Conservation (phyloP, 306 rosid species). For the Castanea crenata region DNA sequence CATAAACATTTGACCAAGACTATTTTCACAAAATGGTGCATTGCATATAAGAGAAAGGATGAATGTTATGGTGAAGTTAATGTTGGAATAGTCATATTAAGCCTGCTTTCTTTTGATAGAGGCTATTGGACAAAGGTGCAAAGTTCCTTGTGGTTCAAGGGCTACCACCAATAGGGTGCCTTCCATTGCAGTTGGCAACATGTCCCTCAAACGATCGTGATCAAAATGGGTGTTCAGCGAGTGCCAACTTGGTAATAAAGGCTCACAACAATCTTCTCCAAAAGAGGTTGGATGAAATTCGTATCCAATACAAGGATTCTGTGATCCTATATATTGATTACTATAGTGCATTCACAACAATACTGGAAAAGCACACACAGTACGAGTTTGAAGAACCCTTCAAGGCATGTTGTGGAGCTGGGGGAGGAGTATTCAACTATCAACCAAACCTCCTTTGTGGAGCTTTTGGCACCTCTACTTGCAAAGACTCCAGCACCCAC, state of each 20-base stretch:
- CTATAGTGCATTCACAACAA: constrained; percentile 8
- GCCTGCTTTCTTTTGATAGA: not conserved
- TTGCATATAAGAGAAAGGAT: no score
- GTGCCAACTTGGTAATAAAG: not conserved
- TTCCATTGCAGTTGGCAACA: constrained; percentile 2
- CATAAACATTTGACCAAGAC: no score
- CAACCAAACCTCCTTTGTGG: constrained; percentile 7
- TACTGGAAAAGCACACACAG: not conserved
- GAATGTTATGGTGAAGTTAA: no score
- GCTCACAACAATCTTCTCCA: constrained; percentile 22
- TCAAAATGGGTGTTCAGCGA: constrained; percentile 8
- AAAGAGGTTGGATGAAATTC: not conserved
- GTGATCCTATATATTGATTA: constrained; percentile 20
- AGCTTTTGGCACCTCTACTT: constrained; percentile 11
- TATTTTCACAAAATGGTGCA: no score
- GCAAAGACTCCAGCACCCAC: constrained; percentile 16
- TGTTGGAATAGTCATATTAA: no score
- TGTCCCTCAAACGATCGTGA: not conserved
- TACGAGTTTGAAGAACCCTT: constrained; percentile 20
- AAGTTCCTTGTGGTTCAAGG: constrained; percentile 24
- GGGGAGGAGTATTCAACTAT: not conserved
- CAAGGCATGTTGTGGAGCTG: constrained; percentile 30
- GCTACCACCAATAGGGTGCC: constrained; percentile 26
- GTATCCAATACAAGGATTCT: not conserved
- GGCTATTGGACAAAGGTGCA: constrained; percentile 13